These are phyloP conservation scores for Corrigiola litoralis DNA, from an alignment of 179 eudicot species.

Conservation along the genomic window DNA sequence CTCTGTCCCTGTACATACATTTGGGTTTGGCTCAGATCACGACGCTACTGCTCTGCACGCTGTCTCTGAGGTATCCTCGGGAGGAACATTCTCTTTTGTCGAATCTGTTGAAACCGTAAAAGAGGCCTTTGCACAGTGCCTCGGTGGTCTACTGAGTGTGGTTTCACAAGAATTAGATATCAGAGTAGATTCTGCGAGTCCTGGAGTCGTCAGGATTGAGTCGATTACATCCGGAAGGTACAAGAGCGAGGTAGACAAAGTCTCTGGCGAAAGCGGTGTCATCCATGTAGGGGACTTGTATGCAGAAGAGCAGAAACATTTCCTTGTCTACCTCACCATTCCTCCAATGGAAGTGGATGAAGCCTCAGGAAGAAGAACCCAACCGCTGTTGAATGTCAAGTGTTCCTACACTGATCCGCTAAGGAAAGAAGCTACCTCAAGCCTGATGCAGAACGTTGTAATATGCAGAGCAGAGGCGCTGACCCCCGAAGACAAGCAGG, in stretches of 20 bases:
- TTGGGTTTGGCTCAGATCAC: conserved; percentile 44
- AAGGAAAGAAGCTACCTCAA: neutral
- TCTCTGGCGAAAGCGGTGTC: conserved; percentile 32
- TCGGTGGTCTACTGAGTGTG: conserved; percentile 69
- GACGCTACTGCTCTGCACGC: conserved; percentile 63
- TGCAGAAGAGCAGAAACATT: conserved; percentile 85
- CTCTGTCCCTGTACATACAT: conserved; percentile 66
- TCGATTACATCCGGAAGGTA: neutral
- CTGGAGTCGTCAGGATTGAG: no score
- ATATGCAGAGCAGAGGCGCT: neutral
- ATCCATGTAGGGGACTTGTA: conserved; percentile 68
- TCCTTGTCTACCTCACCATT: no score
- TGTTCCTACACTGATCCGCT: neutral
- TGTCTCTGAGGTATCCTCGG: conserved; percentile 66
- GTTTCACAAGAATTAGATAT: conserved; percentile 68
- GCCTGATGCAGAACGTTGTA: neutral
- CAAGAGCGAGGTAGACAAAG: conserved; percentile 55
- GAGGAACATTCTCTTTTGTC: conserved; percentile 86
- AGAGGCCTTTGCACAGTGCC: conserved; percentile 65
- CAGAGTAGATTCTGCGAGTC: conserved; percentile 45
- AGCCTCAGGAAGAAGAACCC: neutral
- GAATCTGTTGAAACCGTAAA: conserved; percentile 69
- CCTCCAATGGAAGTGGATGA: no score
- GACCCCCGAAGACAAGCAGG: neutral
- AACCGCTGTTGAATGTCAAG: neutral